phyloP scores from a whole-genome alignment of 305 asterid species.

The Nicotiana rustica region DNA sequence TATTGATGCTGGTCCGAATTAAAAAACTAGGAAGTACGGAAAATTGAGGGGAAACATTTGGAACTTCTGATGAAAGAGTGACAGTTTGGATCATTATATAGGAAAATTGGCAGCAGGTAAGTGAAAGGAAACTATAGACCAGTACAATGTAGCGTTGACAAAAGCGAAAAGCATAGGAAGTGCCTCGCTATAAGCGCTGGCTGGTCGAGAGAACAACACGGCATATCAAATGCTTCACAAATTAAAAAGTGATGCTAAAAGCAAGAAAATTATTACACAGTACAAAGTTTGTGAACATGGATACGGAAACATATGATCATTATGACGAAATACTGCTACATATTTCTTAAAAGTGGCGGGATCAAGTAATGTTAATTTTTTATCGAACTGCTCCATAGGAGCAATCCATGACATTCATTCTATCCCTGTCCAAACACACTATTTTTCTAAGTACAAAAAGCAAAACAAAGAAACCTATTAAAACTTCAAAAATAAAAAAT shows the following conservation, averaged over 20 bases:
- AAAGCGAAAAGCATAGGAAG: background rate
- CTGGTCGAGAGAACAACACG: background rate
- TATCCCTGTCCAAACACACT: background rate
- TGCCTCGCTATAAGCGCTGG: background rate
- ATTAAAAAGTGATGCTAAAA: slow-evolving; percentile 22
- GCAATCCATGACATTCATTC: slow-evolving; percentile 15
- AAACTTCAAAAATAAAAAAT: background rate
- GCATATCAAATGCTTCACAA: background rate
- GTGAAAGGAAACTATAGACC: background rate
- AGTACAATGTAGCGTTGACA: background rate
- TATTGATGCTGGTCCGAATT: background rate
- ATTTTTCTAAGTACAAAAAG: background rate
- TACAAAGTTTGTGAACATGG: background rate
- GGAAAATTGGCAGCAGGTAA: background rate
- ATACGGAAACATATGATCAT: background rate
- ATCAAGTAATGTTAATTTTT: background rate
- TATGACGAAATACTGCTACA: background rate
- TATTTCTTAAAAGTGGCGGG: background rate
- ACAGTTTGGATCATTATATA: background rate
- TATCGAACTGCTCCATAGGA: background rate
- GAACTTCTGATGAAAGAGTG: background rate
- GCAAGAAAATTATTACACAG: background rate
- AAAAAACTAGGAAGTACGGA: background rate
- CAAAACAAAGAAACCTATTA: background rate
- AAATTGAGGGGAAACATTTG: background rate